A percentile compares a stretch with the other conserved stretches of the same genome.
These are phyloP conservation scores for Porogramme epimiltina DNA, from an alignment of 1,284 basidiomycete species.

Conservation along the genomic window DNA sequence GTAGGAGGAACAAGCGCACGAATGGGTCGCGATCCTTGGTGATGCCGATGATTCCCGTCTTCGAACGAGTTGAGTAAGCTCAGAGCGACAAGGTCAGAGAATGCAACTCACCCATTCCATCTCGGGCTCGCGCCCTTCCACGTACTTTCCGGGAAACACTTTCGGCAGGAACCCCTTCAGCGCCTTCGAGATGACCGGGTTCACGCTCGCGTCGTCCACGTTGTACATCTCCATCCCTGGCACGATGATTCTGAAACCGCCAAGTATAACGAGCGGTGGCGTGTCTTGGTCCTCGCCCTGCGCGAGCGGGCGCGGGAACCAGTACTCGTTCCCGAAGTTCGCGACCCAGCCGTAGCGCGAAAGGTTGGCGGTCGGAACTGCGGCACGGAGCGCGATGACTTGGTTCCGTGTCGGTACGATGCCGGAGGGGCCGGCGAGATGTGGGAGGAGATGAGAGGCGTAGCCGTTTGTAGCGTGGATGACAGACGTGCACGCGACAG, in stretches of 20 bases:
- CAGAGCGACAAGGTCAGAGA: background rate
- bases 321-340: conserved; percentile 70
- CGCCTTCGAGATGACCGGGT: conserved; percentile 46
- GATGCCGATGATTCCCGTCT: conserved; percentile 86
- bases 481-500: conserved; percentile 56
- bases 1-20: conserved; percentile 43
- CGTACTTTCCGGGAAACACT: conserved; percentile 58
- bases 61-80: background rate
- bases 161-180: conserved; percentile 61
- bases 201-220: conserved; percentile 63
- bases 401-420: conserved; percentile 80
- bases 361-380: conserved; percentile 38
- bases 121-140: conserved; percentile 49
- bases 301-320: conserved; percentile 69
- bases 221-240: conserved; percentile 51
- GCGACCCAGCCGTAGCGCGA: conserved; percentile 25
- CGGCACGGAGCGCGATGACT: conserved; percentile 62
- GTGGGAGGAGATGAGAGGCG: conserved; percentile 64
- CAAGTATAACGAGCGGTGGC: conserved; percentile 68
- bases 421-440: conserved; percentile 50
- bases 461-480: conserved; percentile 85
- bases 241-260: conserved; percentile 60
- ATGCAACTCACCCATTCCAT: conserved; percentile 69
- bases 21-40: conserved; percentile 68
- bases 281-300: conserved; percentile 20